Percentiles rank a stretch among this genome's conserved stretches.
phyloP scores from a whole-genome alignment of 1,284 basidiomycete species.

The Calocybe gambosa region DNA sequence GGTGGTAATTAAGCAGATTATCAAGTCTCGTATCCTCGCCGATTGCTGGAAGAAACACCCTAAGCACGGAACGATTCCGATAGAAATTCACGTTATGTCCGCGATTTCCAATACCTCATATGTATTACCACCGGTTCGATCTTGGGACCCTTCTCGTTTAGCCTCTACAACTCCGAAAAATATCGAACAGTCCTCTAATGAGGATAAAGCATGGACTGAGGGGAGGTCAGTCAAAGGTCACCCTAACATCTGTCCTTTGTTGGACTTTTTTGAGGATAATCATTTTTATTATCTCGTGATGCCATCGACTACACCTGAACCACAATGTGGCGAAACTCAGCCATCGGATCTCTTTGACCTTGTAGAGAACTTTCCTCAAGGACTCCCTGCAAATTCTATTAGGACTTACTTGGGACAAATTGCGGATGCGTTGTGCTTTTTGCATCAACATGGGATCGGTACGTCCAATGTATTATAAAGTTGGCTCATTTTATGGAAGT shows the following conservation, averaged over 20 bases:
- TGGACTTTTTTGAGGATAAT: constrained; percentile 97
- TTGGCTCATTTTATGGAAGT: background rate
- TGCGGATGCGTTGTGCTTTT: constrained; percentile 85
- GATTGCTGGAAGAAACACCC: constrained; percentile 99
- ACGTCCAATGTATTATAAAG: constrained; percentile 19
- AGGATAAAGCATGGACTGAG: constrained; percentile 51
- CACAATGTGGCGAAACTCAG: constrained; percentile 41
- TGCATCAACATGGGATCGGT: constrained; percentile 89
- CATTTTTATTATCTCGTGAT: constrained; percentile 94
- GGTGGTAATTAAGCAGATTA: constrained; percentile 95
- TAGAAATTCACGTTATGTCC: constrained; percentile 98
- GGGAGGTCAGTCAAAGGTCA: constrained; percentile 74
- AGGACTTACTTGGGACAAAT: constrained; percentile 91
- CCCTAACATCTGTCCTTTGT: constrained; percentile 87
- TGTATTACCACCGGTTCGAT: constrained; percentile 62
- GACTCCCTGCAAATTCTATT: constrained; percentile 71
- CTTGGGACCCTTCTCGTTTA: constrained; percentile 73
- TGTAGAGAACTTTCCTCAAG: constrained; percentile 86
- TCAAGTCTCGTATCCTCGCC: constrained; percentile 96
- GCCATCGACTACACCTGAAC: constrained; percentile 63
- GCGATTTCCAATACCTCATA: constrained; percentile 75
- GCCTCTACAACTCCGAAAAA: constrained; percentile 13
- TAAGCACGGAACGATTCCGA: constrained; percentile 92
- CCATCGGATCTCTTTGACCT: constrained; percentile 91
- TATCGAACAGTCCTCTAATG: constrained; percentile 15